Conservation (phyloP, 768 basidiomycete species). For the Trametes cingulata region DNA sequence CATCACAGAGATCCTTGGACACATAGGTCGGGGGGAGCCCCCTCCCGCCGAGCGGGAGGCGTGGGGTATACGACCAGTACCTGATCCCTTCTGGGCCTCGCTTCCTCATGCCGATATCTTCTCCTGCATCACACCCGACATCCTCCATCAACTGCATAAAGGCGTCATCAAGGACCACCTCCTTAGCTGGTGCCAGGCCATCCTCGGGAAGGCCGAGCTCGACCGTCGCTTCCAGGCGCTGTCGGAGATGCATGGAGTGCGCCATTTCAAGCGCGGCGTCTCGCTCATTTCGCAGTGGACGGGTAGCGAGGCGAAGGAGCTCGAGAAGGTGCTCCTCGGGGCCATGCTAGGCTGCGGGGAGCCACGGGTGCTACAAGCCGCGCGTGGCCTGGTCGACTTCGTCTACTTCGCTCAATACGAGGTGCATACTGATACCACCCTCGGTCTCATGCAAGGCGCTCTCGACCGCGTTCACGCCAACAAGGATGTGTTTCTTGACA, state of each 20-base stretch:
- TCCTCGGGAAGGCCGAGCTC: slow-evolving; percentile 11
- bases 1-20: no score
- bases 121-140: slow-evolving; percentile 35
- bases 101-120: slow-evolving; percentile 41
- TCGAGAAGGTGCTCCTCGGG: slow-evolving; percentile 25
- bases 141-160: slow-evolving; percentile 50
- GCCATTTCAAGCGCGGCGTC: slow-evolving; percentile 19
- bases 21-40: no score
- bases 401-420: slow-evolving; percentile 28
- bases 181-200: slow-evolving; percentile 37
- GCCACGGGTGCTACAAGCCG: slow-evolving; percentile 7
- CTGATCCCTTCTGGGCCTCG: slow-evolving; percentile 37
- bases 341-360: slow-evolving; percentile 14
- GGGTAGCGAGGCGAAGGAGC: slow-evolving; percentile 27
- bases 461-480: slow-evolving; percentile 40
- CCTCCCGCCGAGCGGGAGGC: slow-evolving; percentile 3
- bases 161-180: slow-evolving; percentile 46
- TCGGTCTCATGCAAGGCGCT: slow-evolving; percentile 12
- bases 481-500: slow-evolving; percentile 39
- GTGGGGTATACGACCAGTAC: neutral
- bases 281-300: slow-evolving; percentile 19
- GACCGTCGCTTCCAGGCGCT: slow-evolving; percentile 10
- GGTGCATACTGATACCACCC: slow-evolving; percentile 12
- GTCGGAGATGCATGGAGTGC: slow-evolving; percentile 27
- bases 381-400: slow-evolving; percentile 26